Evolutionary conservation across 108 stramenopile species (phyloP).

Genomic region (Nannochloropsis salina): DNA sequence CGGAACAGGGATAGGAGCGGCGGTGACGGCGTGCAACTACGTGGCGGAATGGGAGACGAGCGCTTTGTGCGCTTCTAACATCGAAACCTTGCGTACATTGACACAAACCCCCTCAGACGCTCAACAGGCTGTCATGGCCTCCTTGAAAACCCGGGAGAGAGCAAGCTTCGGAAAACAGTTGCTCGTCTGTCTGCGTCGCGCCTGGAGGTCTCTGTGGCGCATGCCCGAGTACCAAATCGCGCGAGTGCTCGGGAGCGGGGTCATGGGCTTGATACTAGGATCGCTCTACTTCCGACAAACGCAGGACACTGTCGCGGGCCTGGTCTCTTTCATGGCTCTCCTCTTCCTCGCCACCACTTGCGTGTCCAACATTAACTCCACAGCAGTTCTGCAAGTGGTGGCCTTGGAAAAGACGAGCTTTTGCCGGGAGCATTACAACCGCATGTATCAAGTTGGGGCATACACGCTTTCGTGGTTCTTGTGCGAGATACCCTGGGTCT

Average conservation of each 20-base stretch:
- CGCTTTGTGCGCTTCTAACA: background rate
- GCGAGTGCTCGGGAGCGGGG: slow-evolving; percentile 12
- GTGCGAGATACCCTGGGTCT: slow-evolving; percentile 24
- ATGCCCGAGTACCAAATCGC: slow-evolving; percentile 26
- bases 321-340: background rate
- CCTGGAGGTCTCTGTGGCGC: slow-evolving; percentile 23
- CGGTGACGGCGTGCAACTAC: slow-evolving; percentile 18
- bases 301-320: background rate
- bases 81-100: background rate
- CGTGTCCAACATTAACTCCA: background rate
- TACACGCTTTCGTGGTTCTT: background rate
- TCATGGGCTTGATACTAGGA: slow-evolving; percentile 32
- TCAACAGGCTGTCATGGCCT: background rate
- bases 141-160: background rate
- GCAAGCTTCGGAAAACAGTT: slow-evolving; percentile 28
- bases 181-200: background rate
- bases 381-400: slow-evolving; percentile 6
- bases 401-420: slow-evolving; percentile 24
- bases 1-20: slow-evolving; percentile 23
- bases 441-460: slow-evolving; percentile 20
- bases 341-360: background rate
- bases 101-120: background rate
- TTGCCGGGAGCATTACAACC: slow-evolving; percentile 28
- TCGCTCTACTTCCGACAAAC: slow-evolving; percentile 21
- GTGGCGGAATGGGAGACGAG: background rate